Evolutionary conservation across 176 grass and related monocot species (phyloP).

Genomic region (Musa schizocarpa): DNA sequence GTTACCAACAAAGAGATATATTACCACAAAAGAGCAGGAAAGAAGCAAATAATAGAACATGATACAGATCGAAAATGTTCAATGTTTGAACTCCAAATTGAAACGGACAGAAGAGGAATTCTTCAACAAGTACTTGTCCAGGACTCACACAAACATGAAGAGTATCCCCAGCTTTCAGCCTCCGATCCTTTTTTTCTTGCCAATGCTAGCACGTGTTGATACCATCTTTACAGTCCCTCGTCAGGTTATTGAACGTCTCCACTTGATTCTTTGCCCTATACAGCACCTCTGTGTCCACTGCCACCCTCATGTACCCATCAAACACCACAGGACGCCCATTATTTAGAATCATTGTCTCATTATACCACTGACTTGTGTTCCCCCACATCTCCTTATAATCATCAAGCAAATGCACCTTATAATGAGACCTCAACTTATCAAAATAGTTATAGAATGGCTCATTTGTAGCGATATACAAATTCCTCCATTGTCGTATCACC

Average conservation of each 20-base stretch:
- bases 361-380: constrained; percentile 75
- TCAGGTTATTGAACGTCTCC: constrained; percentile 93
- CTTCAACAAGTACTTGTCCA: neutral
- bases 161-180: neutral
- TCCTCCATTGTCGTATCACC: constrained; percentile 39
- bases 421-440: constrained; percentile 79
- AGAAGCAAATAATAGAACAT: no score
- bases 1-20: no score
- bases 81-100: neutral
- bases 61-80: no score
- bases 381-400: constrained; percentile 89
- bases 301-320: constrained; percentile 87
- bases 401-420: constrained; percentile 84
- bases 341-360: constrained; percentile 56
- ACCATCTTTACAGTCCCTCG: constrained; percentile 93
- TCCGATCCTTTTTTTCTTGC: neutral
- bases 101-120: neutral
- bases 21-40: no score
- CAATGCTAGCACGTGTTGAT: constrained; percentile 50
- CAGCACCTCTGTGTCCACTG: constrained; percentile 85
- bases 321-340: constrained; percentile 51
- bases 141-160: neutral
- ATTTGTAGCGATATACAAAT: constrained; percentile 87
- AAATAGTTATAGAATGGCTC: constrained; percentile 92
- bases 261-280: constrained; percentile 63